Evolutionary conservation across 164 flowering plant genomes (phyloP), one percentile per base, ranked within the genome.

Genomic region (Annona squamosa): DNA sequence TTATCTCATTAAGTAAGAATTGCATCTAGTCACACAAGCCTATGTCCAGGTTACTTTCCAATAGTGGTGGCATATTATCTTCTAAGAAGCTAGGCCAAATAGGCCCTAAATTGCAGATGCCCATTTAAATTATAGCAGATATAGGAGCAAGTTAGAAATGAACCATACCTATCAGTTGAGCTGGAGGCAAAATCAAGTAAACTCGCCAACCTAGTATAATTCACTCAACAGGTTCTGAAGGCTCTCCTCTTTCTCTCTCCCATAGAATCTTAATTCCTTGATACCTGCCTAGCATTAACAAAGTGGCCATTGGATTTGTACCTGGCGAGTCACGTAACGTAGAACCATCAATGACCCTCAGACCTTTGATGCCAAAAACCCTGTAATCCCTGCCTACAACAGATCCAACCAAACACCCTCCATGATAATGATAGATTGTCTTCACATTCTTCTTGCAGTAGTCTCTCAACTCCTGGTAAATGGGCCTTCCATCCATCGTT

Each of bases 281-380:
- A 61, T 85, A 84, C 73, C 86, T 77, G 3, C 85, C 86, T 2
- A 82, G 72, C 85, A 84, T 82, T 65, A 82, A 4, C 7, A 84
- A 47, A 6, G 86, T 85, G 13, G 84, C 86, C 84, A 77, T 79
- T 19, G 84, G 87, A 63, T 83, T 84, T 46, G 86, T 82, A 37
- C 82, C 83, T 1, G 89, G 87, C 5, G 87, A 82, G 7, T 79
- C 82, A 4, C 57, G 26, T 52, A 86, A 81, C 3, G 83, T 80
- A 10, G 87, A 83, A n/a, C 85, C 89, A 76, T 86, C 85, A 41
- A 86, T 43, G 3, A 84, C 82, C 41, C 85, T 76, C 64, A 86
- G 62, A 2, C 85, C 82, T 5, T 79, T 47, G 2, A 85, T 78
- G 4, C 86, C 87, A 74, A 45, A 70, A 0, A 82, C 85, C 16